Percentiles rank a stretch among this genome's conserved stretches.
These are phyloP conservation scores for Ogataea henricii DNA, from an alignment of 805 yeast species.

Conservation along the genomic window DNA sequence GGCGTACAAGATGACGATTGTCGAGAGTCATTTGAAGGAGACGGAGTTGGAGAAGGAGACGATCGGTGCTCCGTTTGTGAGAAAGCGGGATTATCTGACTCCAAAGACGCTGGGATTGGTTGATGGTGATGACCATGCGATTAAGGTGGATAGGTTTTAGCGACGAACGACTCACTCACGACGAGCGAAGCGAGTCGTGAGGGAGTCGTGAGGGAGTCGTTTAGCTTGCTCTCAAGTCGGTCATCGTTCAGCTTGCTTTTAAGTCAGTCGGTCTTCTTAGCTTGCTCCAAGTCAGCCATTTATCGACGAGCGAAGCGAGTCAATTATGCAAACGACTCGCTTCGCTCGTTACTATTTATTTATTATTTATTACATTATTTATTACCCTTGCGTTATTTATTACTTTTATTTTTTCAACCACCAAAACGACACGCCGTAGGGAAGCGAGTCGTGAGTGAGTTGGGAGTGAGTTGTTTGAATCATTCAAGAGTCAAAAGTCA, in stretches of 20 bases:
- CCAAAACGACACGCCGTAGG: too few relatives aligned
- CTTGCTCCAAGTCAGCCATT: too few relatives aligned
- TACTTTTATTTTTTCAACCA: too few relatives aligned
- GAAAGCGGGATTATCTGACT: slow-evolving; percentile 40
- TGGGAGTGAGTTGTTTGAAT: too few relatives aligned
- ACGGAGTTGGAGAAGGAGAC: slow-evolving; percentile 31
- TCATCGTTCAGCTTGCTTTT: too few relatives aligned
- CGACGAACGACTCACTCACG: background rate
- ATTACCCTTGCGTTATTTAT: slow-evolving; percentile 5
- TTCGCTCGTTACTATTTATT: too few relatives aligned
- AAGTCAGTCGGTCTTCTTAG: too few relatives aligned
- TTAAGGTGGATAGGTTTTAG: slow-evolving; percentile 29
- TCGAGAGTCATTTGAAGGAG: slow-evolving; percentile 36
- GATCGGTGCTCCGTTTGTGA: slow-evolving; percentile 42
- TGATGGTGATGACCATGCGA: slow-evolving; percentile 38
- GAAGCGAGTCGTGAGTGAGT: too few relatives aligned
- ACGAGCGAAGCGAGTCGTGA: background rate
- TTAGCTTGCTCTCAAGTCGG: too few relatives aligned
- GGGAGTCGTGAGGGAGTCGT: too few relatives aligned
- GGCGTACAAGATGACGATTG: slow-evolving; percentile 37
- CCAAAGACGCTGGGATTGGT: slow-evolving; percentile 41
- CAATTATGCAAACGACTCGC: too few relatives aligned
- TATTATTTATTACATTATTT: background rate
- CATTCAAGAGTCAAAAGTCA: too few relatives aligned
- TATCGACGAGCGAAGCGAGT: background rate